Base-by-base conservation (phyloP, 495 filamentous ascomycete genomes). In the Penicillium desertorum region DNA sequence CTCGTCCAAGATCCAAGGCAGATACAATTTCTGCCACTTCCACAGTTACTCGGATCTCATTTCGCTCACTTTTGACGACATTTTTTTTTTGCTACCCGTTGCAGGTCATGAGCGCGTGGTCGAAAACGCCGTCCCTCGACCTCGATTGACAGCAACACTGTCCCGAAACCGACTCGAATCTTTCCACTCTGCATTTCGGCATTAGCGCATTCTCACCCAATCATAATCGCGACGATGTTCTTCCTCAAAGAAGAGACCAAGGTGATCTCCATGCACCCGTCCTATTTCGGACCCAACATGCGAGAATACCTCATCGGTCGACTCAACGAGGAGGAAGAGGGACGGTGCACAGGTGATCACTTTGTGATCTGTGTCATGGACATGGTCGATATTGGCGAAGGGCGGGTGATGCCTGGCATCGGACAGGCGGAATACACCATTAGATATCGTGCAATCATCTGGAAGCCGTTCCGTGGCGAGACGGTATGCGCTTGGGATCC, bases 291-390 rank as follows among this genome's bases (percentile, higher is more conserved):
- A 56, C 84, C 88, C 37, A 88, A 92, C 64, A 92, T 96, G 81
- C 86, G 89, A 51, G 88, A 95, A 52, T 86, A 95, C 65, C 86
- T 98, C 8, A 90, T 88, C 41, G 85, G 86, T 50, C 88, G 91
- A 60, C 84, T 98, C 17, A 82, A 96, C 56, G 86, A 88, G 64
- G 92, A 97, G 68, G 91, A 96, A 49, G 94, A 98, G 72, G 94
- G 94, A 19, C 90, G 89, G 14, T 94, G 90, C 73, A 91, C 89
- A 0, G 94, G 95, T 45, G 87, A 87, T 64, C 96, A 93, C 77
- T 97, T 91, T 65, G 93, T 98, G 68, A 93, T 98, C 54, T 92
- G 90, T 65, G 90, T 98, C 46, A 91, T 98, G 84, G 94, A 98
- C 69, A 85, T 90, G 45, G 90, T 91, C 54, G 87, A 96, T 59